A percentile compares a stretch with the other conserved stretches of the same genome.
Conservation (phyloP, 306 rosid genomes). For the Argentina anserina region DNA sequence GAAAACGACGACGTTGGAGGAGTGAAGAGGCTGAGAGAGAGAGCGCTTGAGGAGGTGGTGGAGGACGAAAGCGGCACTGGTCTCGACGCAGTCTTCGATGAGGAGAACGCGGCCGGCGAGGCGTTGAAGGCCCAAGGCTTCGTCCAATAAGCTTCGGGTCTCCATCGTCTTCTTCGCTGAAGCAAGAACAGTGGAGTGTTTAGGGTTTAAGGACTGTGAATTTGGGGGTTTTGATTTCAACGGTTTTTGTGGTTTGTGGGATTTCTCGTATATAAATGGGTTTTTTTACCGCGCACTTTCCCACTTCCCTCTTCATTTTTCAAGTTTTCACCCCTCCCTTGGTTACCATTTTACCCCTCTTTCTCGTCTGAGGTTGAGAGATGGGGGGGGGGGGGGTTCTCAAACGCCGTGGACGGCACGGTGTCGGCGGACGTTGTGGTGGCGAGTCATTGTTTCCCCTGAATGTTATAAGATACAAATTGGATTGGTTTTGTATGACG, state of each 20-base stretch:
- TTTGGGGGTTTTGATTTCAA: background rate
- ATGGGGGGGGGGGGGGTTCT: too few species aligned
- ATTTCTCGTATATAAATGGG: background rate
- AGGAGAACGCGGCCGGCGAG: conserved; percentile 50
- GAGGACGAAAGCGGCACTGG: conserved; percentile 76
- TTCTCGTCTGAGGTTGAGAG: background rate
- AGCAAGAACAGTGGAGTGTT: background rate
- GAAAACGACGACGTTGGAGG: conserved; percentile 58
- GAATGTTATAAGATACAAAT: too few species aligned
- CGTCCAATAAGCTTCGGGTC: conserved; percentile 45
- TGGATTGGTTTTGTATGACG: background rate
- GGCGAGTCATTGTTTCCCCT: too few species aligned
- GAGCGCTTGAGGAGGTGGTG: conserved; percentile 78
- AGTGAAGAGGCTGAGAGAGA: conserved; percentile 36
- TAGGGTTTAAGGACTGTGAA: conserved; percentile 10
- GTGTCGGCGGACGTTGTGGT: background rate
- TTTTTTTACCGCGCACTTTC: background rate
- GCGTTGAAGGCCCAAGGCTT: conserved; percentile 55
- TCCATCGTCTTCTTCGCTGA: conserved; percentile 37
- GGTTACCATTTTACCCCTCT: background rate
- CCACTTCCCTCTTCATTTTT: background rate
- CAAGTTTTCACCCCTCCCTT: background rate
- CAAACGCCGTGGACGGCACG: background rate
- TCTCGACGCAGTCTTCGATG: conserved; percentile 76
- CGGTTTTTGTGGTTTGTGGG: background rate